Conservation (phyloP, 164 flowering plant genomes). For the Vitis labrusca region DNA sequence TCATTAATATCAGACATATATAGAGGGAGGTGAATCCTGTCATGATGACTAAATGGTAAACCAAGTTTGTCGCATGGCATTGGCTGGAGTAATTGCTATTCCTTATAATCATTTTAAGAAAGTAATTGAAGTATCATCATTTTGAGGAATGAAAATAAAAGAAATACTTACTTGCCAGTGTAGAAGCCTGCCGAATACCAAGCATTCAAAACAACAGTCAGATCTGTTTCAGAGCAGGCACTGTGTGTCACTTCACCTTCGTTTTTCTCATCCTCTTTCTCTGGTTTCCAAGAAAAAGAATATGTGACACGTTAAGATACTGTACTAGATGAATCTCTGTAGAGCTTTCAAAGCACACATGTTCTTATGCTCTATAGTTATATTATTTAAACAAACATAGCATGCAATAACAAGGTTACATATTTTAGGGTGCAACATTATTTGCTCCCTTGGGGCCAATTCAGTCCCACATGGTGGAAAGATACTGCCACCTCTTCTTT, state of each 20-base stretch:
- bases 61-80: no score
- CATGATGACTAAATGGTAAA: no score
- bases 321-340: neutral
- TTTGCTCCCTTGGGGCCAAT: no score
- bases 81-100: no score
- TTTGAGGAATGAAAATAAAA: neutral
- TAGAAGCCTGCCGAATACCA: conserved; percentile 84
- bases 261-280: conserved; percentile 27
- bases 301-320: neutral
- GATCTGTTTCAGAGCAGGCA: conserved; percentile 45
- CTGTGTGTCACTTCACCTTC: conserved; percentile 17
- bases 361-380: no score
- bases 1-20: neutral
- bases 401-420: no score
- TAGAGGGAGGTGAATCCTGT: no score
- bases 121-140: neutral
- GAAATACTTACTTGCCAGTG: conserved; percentile 68
- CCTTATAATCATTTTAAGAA: neutral
- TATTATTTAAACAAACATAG: no score
- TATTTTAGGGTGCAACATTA: no score
- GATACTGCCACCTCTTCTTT: no score
- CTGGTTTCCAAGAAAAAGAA: conserved; percentile 8
- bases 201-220: conserved; percentile 57
- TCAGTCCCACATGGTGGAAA: no score
- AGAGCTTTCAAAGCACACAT: neutral